These are phyloP conservation scores for Geotrichum restrictum DNA, from an alignment of 1,139 yeast species.

Conservation along the genomic window DNA sequence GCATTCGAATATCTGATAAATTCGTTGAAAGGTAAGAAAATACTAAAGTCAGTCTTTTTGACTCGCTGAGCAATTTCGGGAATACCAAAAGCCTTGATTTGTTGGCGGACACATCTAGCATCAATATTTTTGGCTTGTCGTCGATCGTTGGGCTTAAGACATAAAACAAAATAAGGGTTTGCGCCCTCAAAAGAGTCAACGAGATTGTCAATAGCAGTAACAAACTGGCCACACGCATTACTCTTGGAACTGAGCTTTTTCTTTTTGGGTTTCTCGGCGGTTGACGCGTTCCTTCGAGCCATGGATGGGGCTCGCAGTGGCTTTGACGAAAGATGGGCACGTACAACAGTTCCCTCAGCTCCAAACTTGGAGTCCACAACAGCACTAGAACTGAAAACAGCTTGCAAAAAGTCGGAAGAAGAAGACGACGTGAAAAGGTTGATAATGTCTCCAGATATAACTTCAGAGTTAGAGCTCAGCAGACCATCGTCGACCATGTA, in stretches of 20 bases:
- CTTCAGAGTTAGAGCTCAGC: slow-evolving; percentile 38
- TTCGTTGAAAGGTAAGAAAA: slow-evolving; percentile 42
- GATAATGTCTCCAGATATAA: slow-evolving; percentile 42
- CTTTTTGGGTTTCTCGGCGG: slow-evolving; percentile 15
- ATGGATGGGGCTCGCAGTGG: slow-evolving; percentile 42
- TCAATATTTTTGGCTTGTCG: slow-evolving; percentile 40
- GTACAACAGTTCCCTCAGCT: slow-evolving; percentile 35
- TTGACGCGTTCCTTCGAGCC: slow-evolving; percentile 25
- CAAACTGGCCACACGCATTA: slow-evolving; percentile 40
- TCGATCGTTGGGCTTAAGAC: slow-evolving; percentile 44
- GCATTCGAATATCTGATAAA: slow-evolving; percentile 35
- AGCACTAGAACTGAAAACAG: slow-evolving; percentile 39
- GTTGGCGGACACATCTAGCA: slow-evolving; percentile 44
- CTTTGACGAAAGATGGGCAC: slow-evolving; percentile 41
- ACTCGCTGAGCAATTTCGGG: slow-evolving; percentile 43
- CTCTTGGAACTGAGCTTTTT: slow-evolving; percentile 26
- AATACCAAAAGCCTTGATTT: slow-evolving; percentile 42
- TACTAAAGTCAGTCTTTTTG: slow-evolving; percentile 39
- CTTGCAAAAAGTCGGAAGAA: slow-evolving; percentile 40
- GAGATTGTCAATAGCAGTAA: slow-evolving; percentile 37
- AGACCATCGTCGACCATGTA: slow-evolving; percentile 37
- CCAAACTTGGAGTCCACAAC: slow-evolving; percentile 40
- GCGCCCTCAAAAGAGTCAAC: slow-evolving; percentile 40
- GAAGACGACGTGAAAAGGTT: slow-evolving; percentile 41
- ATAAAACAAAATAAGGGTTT: slow-evolving; percentile 42